phyloP scores from a whole-genome alignment of 768 basidiomycete genomes.

The Auricularia cornea region DNA sequence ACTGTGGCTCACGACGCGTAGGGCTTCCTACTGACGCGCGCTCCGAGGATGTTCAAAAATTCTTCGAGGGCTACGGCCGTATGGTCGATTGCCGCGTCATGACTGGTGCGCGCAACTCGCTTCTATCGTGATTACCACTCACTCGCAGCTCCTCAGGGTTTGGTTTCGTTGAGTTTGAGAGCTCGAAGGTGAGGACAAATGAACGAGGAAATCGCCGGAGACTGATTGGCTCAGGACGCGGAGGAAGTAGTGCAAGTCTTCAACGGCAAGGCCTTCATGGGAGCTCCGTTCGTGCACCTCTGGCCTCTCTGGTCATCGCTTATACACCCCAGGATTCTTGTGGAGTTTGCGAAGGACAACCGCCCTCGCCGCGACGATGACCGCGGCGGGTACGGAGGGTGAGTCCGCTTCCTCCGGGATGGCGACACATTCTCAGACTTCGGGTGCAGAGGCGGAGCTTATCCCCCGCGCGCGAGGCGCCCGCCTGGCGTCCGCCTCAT shows the following conservation, averaged over 20 bases:
- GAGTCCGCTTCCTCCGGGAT: conserved; percentile 17
- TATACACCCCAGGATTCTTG: conserved; percentile 60
- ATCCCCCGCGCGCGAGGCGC: conserved; percentile 56
- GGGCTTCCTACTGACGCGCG: conserved; percentile 80
- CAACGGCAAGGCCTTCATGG: conserved; percentile 86
- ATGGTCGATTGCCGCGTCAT: conserved; percentile 90
- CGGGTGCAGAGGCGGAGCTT: conserved; percentile 3
- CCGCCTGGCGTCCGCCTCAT: conserved; percentile 77
- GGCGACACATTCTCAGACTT: conserved; percentile 19
- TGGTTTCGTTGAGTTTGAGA: conserved; percentile 96
- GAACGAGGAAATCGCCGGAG: background rate
- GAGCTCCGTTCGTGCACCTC: conserved; percentile 50
- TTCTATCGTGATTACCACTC: background rate
- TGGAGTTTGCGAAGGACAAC: conserved; percentile 93
- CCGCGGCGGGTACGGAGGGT: conserved; percentile 45
- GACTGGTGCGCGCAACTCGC: conserved; percentile 56
- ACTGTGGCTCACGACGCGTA: conserved; percentile 19
- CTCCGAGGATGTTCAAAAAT: conserved; percentile 74
- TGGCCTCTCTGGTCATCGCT: background rate
- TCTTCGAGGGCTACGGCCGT: conserved; percentile 85
- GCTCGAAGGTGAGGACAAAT: conserved; percentile 45
- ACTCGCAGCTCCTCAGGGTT: conserved; percentile 49
- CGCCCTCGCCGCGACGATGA: conserved; percentile 73
- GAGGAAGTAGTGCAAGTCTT: conserved; percentile 86
- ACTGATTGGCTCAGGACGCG: conserved; percentile 58